Evolutionary conservation across 306 rosid species (phyloP).

Genomic region (Albizia julibrissin): DNA sequence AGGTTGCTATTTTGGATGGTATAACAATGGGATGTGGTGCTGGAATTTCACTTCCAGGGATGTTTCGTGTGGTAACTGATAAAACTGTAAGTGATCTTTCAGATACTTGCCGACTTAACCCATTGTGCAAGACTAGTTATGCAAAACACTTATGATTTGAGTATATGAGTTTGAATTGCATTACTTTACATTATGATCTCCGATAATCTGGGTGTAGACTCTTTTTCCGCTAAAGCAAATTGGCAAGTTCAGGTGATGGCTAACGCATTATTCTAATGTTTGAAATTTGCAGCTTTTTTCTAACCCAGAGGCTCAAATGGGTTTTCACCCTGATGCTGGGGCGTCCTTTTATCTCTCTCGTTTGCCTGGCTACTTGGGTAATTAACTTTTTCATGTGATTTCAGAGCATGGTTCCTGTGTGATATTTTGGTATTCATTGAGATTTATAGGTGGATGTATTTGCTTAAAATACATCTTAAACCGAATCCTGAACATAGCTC

Average conservation of each 20-base stretch:
- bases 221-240: background rate
- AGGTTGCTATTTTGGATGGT: constrained; percentile 93
- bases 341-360: constrained; percentile 93
- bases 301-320: constrained; percentile 92
- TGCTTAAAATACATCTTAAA: background rate
- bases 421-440: background rate
- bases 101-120: background rate
- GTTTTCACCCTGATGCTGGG: constrained; percentile 98
- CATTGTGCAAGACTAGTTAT: background rate
- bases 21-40: constrained; percentile 93
- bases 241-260: background rate
- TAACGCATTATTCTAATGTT: constrained; percentile 19
- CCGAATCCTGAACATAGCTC: background rate
- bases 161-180: constrained; percentile 4
- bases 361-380: constrained; percentile 95
- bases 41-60: constrained; percentile 90
- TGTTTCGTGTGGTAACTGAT: constrained; percentile 85
- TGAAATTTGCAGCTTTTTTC: constrained; percentile 61
- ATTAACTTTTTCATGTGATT: constrained; percentile 16
- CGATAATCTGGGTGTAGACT: background rate
- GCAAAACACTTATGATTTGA: background rate
- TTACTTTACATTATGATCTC: background rate
- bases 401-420: constrained; percentile 14
- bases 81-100: constrained; percentile 69
- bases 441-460: background rate